Percentiles rank a stretch among this genome's conserved stretches.
These are phyloP conservation scores for Avena eriantha DNA, from an alignment of 176 grass and related monocot species.

Conservation along the genomic window DNA sequence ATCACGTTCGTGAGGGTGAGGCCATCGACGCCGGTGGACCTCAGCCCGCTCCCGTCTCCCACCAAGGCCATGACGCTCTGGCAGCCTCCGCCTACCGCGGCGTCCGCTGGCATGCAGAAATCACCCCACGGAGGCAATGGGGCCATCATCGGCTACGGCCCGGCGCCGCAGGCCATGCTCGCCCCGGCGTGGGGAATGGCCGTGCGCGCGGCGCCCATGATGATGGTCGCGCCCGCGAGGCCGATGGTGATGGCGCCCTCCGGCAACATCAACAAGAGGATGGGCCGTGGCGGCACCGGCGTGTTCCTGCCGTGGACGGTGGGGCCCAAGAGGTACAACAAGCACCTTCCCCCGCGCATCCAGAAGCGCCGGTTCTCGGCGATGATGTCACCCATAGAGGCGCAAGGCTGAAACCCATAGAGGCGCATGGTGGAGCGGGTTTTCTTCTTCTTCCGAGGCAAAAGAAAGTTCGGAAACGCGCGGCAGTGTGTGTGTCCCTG, in stretches of 20 bases:
- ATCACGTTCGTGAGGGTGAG: slow-evolving; percentile 85
- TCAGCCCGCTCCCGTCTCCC: slow-evolving; percentile 62
- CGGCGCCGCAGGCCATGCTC: slow-evolving; percentile 67
- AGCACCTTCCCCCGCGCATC: slow-evolving; percentile 94
- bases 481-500: slow-evolving; percentile 16
- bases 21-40: slow-evolving; percentile 58
- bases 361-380: slow-evolving; percentile 92
- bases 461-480: slow-evolving; percentile 17
- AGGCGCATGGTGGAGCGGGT: no score
- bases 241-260: slow-evolving; percentile 59
- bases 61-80: slow-evolving; percentile 78
- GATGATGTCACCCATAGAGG: slow-evolving; percentile 72
- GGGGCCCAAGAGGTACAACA: slow-evolving; percentile 88
- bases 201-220: slow-evolving; percentile 62
- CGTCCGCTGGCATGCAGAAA: slow-evolving; percentile 51
- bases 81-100: slow-evolving; percentile 53
- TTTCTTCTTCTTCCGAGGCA: slow-evolving; percentile 6
- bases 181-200: slow-evolving; percentile 77
- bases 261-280: slow-evolving; percentile 60
- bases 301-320: slow-evolving; percentile 97
- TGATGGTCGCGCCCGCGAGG: slow-evolving; percentile 73
- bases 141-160: slow-evolving; percentile 57
- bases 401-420: slow-evolving; percentile 54
- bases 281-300: slow-evolving; percentile 75
- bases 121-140: slow-evolving; percentile 26